Percentiles rank a stretch among this genome's conserved stretches.
Conservation (phyloP, 2,329 filamentous ascomycete genomes). For the Colletotrichum sansevieriae region DNA sequence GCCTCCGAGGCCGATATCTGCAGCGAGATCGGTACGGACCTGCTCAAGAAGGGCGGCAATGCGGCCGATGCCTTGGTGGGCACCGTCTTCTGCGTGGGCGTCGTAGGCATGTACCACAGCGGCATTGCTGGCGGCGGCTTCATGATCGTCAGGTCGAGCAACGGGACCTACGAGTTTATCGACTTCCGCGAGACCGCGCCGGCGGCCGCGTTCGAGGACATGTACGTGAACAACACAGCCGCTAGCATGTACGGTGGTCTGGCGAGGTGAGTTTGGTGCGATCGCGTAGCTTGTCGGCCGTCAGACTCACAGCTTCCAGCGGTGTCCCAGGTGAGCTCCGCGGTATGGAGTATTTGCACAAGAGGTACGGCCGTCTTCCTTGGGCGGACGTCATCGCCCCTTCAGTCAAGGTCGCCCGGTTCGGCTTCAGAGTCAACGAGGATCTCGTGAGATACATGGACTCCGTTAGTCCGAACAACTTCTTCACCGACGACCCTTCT, state of each 20-base stretch:
- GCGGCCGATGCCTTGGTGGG: slow-evolving; percentile 76
- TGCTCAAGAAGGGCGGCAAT: slow-evolving; percentile 72
- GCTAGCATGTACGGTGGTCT: slow-evolving; percentile 78
- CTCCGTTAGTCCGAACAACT: slow-evolving; percentile 62
- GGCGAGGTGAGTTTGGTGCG: slow-evolving; percentile 69
- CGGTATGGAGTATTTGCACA: slow-evolving; percentile 81
- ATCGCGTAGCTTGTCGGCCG: not conserved
- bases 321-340: slow-evolving; percentile 79
- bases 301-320: slow-evolving; percentile 48
- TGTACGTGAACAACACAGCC: slow-evolving; percentile 79
- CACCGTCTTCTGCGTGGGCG: slow-evolving; percentile 74
- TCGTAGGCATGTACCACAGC: slow-evolving; percentile 74
- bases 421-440: slow-evolving; percentile 78
- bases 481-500: slow-evolving; percentile 76
- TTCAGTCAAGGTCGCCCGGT: slow-evolving; percentile 77
- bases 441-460: slow-evolving; percentile 81
- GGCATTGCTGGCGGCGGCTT: slow-evolving; percentile 87
- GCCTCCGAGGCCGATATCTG: slow-evolving; percentile 72
- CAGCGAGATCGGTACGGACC: slow-evolving; percentile 68
- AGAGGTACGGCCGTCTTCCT: slow-evolving; percentile 71
- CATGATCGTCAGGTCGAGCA: slow-evolving; percentile 74
- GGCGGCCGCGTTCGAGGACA: slow-evolving; percentile 81
- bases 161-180: slow-evolving; percentile 81
- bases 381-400: slow-evolving; percentile 79
- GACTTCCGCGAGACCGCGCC: slow-evolving; percentile 91